A percentile compares a stretch with the other conserved stretches of the same genome.
phyloP scores from a whole-genome alignment of 2,329 filamentous ascomycete species.

The Lecanoromycetidae sp. region DNA sequence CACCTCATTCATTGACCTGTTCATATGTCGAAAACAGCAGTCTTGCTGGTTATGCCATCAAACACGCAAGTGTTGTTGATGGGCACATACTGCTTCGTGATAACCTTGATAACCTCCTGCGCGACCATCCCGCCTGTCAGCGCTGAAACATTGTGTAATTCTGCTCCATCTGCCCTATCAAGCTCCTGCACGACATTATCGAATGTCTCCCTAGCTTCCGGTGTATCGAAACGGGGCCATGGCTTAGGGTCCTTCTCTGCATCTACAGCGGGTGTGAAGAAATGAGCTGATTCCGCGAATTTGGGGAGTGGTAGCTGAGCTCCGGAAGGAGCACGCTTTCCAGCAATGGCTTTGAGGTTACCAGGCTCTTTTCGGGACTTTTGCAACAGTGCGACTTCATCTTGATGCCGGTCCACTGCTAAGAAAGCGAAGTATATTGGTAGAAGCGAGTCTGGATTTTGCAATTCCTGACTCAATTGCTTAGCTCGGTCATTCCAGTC shows the following conservation, averaged over 20 bases:
- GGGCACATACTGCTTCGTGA: constrained; percentile 54
- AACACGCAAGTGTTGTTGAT: constrained; percentile 53
- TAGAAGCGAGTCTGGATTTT: constrained; percentile 33
- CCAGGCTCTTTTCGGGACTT: neutral
- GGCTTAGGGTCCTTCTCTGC: constrained; percentile 18
- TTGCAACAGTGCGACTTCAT: constrained; percentile 3
- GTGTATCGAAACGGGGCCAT: constrained; percentile 4
- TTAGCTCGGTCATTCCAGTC: constrained; percentile 39
- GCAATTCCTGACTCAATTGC: constrained; percentile 28
- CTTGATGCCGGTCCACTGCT: constrained; percentile 32
- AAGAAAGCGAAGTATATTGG: constrained; percentile 40
- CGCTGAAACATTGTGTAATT: constrained; percentile 85
- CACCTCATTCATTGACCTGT: neutral
- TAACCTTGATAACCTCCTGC: constrained; percentile 87
- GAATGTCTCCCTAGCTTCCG: constrained; percentile 1
- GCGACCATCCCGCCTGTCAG: constrained; percentile 82
- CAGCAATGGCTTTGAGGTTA: neutral
- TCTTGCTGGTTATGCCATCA: constrained; percentile 48
- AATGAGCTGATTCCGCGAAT: constrained; percentile 6
- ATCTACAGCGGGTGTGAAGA: constrained; percentile 3
- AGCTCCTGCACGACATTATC: constrained; percentile 41
- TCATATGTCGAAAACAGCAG: constrained; percentile 38
- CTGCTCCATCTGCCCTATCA: constrained; percentile 64
- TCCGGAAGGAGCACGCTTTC: neutral
- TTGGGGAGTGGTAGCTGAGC: neutral